Percentiles rank a stretch among this genome's conserved stretches.
phyloP scores from a whole-genome alignment of 164 flowering plant genomes.

The Kingdonia uniflora region DNA sequence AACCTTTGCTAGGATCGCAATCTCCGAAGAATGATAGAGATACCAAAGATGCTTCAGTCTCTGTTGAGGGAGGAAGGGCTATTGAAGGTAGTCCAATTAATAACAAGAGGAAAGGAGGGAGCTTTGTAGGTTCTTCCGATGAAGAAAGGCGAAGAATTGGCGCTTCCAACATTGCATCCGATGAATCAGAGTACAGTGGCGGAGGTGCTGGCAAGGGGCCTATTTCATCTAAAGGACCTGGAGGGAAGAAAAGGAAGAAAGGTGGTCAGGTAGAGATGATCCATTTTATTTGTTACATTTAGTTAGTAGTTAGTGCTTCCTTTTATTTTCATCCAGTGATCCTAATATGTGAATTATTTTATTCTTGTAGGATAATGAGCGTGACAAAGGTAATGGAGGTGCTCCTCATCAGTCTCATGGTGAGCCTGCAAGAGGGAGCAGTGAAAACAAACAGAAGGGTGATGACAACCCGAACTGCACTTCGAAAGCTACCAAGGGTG shows the following conservation, averaged over 20 bases:
- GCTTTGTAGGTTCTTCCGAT: slow-evolving; percentile 24
- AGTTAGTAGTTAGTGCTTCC: background rate
- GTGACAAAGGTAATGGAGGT: slow-evolving; percentile 29
- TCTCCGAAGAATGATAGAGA: slow-evolving; percentile 30
- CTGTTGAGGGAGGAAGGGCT: slow-evolving; percentile 24
- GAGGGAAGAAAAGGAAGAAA: slow-evolving; percentile 69
- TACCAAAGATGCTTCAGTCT: slow-evolving; percentile 27
- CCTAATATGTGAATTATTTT: background rate
- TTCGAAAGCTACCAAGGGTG: slow-evolving; percentile 34
- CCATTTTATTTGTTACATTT: background rate
- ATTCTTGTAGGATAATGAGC: slow-evolving; percentile 32
- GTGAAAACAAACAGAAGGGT: slow-evolving; percentile 36
- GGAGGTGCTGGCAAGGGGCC: slow-evolving; percentile 33
- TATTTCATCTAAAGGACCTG: slow-evolving; percentile 27
- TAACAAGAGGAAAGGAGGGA: slow-evolving; percentile 32
- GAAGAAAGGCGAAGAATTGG: slow-evolving; percentile 41
- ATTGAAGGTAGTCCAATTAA: slow-evolving; percentile 33
- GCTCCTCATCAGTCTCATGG: slow-evolving; percentile 14
- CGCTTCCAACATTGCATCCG: slow-evolving; percentile 44
- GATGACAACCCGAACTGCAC: slow-evolving; percentile 34
- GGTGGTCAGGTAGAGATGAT: slow-evolving; percentile 41
- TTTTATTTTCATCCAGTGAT: background rate
- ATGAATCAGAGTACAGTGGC: slow-evolving; percentile 60
- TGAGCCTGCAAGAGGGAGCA: slow-evolving; percentile 33
- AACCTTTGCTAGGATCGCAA: slow-evolving; percentile 18